Evolutionary conservation across 257 asterid genomes (phyloP).

Genomic region (Lithospermum erythrorhizon): DNA sequence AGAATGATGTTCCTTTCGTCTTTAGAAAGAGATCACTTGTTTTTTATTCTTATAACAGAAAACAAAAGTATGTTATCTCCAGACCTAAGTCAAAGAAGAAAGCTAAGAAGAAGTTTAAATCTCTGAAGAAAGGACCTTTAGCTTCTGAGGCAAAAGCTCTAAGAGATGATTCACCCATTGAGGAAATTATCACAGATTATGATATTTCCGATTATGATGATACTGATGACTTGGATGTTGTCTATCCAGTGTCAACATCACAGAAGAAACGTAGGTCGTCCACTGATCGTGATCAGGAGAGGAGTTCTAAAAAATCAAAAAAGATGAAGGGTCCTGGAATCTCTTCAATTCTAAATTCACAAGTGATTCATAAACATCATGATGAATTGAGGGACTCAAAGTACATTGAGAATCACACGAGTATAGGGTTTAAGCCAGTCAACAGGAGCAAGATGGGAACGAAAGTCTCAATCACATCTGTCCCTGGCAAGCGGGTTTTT

Average conservation of each 20-base stretch:
- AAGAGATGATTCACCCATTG: conserved; percentile 54
- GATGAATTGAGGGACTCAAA: conserved; percentile 38
- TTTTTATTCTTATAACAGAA: conserved; percentile 40
- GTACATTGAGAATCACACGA: conserved; percentile 35
- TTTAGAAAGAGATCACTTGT: not conserved
- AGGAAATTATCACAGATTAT: conserved; percentile 52
- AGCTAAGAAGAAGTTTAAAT: conserved; percentile 81
- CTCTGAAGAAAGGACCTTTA: conserved; percentile 77
- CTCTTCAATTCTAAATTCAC: conserved; percentile 22
- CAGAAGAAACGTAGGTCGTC: conserved; percentile 54
- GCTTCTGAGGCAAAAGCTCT: conserved; percentile 42
- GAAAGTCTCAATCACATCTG: conserved; percentile 46
- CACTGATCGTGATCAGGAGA: conserved; percentile 46
- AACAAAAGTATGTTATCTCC: conserved; percentile 27
- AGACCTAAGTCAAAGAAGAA: conserved; percentile 77
- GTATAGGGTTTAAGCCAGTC: conserved; percentile 43
- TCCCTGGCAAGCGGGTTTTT: conserved; percentile 62
- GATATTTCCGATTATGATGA: conserved; percentile 46
- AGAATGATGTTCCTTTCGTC: no score
- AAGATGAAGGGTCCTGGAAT: conserved; percentile 46
- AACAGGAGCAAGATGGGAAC: conserved; percentile 56
- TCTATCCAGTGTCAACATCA: conserved; percentile 45
- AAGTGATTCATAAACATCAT: conserved; percentile 34
- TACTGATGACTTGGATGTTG: conserved; percentile 44
- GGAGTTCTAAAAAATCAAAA: conserved; percentile 52